Evolutionary conservation across 108 stramenopile species (phyloP), one percentile per base, ranked within the genome.

Genomic region (Schizochytrium sp.): DNA sequence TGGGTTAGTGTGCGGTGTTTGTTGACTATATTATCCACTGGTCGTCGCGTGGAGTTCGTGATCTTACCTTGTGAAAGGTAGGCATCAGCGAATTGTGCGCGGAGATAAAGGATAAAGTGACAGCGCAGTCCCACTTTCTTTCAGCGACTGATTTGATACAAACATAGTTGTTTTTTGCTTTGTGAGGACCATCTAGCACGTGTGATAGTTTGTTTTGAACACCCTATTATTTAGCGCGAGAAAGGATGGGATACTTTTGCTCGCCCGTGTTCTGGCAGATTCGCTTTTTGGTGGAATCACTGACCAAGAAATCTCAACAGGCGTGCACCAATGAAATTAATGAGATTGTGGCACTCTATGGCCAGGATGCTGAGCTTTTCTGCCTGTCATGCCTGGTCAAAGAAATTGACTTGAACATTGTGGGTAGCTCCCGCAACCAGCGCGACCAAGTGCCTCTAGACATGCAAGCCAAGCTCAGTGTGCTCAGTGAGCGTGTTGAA

Each of bases 211-310:
- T 28, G 28, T 28, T 28, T 28, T 28, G 28, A 28, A 28, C 28
- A 28, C 28, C 28, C 28, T 28, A 28, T 28, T 28, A 28, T 28
- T 28, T 28, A 0, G 28, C 28, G 28, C 28, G 59, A n/a, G 59
- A 17, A 60, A n/a, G 19, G 76, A 83, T 83, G 76, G 76, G 76
- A n/a, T 83, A 83, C 76, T 83, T 83, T 83, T 49, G 50, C 53
- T 83, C 76, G 76, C 76, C 76, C 7, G 76, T 83, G 53, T 83
- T 83, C 76, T 83, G 76, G 76, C 50, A 83, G 47, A 49, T 83
- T 10, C 19, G 53, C 50, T 83, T 83, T 3, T 3, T 83, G 76
- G 47, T 49, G 50, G 76, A 83, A 2, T 38, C 87, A 10, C 87
- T 87, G 19, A 42, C 56, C 7, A 57, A 87, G 57, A 87, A 59